These are phyloP conservation scores for Colletotrichum brevisporum DNA, from an alignment of 2,329 filamentous ascomycete genomes.

Conservation along the genomic window DNA sequence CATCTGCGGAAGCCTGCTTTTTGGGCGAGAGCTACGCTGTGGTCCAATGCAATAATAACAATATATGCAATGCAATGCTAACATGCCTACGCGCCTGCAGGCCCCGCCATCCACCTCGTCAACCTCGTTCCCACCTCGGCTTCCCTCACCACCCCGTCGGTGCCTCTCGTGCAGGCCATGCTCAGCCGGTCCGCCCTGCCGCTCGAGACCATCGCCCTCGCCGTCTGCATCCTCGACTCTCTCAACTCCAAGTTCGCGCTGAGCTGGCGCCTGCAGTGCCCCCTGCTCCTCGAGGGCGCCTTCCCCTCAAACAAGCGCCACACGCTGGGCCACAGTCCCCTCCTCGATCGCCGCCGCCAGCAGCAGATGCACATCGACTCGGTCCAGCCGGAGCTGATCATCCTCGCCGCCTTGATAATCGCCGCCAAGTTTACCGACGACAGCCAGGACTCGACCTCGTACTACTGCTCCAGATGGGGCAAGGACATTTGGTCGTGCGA, in stretches of 20 bases:
- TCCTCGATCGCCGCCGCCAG: slow-evolving; percentile 44
- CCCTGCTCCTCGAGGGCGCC: slow-evolving; percentile 53
- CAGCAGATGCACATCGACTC: slow-evolving; percentile 70
- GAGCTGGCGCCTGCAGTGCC: slow-evolving; percentile 72
- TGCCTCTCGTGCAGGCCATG: slow-evolving; percentile 72
- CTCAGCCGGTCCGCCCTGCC: slow-evolving; percentile 70
- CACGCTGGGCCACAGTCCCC: slow-evolving; percentile 60
- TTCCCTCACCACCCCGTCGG: slow-evolving; percentile 71
- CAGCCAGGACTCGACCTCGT: slow-evolving; percentile 65
- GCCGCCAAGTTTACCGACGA: slow-evolving; percentile 78
- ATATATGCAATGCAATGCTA: slow-evolving; percentile 36
- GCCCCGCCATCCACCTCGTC: slow-evolving; percentile 75
- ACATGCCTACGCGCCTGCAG: slow-evolving; percentile 53
- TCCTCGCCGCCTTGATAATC: slow-evolving; percentile 73
- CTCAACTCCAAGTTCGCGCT: slow-evolving; percentile 74
- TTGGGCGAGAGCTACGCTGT: slow-evolving; percentile 26
- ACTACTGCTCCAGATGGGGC: slow-evolving; percentile 70
- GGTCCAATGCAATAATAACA: slow-evolving; percentile 42
- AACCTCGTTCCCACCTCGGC: slow-evolving; percentile 76
- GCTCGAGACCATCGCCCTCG: slow-evolving; percentile 74
- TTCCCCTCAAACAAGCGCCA: slow-evolving; percentile 58
- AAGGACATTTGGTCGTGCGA: slow-evolving; percentile 69
- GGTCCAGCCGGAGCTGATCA: slow-evolving; percentile 73
- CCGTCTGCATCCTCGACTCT: slow-evolving; percentile 77
- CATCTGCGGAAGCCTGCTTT: neutral